Percentiles rank a stretch among this genome's conserved stretches.
These are phyloP conservation scores for Tremella fuciformis DNA, from an alignment of 768 basidiomycete genomes.

Conservation along the genomic window DNA sequence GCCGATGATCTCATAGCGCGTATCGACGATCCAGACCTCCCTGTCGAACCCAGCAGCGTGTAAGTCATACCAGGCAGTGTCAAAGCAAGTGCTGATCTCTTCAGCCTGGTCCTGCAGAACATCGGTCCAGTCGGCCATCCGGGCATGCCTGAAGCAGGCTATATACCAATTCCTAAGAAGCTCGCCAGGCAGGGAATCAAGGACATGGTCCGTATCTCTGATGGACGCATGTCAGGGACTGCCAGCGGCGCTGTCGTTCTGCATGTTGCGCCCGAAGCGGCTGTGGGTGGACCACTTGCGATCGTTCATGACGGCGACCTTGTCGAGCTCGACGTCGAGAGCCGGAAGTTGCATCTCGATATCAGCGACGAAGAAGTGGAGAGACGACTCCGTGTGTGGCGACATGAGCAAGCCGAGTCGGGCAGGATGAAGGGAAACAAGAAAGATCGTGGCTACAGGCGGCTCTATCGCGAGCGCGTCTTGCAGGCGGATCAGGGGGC, in stretches of 20 bases:
- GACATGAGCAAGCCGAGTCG: neutral
- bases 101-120: conserved; percentile 32
- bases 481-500: conserved; percentile 34
- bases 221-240: conserved; percentile 44
- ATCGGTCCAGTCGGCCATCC: conserved; percentile 40
- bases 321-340: conserved; percentile 21
- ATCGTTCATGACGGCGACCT: conserved; percentile 34
- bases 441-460: conserved; percentile 26
- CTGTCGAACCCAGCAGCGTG: conserved; percentile 25
- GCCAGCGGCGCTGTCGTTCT: conserved; percentile 44
- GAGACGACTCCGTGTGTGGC: conserved; percentile 6
- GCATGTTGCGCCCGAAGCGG: conserved; percentile 42
- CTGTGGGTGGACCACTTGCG: conserved; percentile 34
- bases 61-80: too few relatives aligned
- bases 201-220: conserved; percentile 41
- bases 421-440: neutral
- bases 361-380: conserved; percentile 17
- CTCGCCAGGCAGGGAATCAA: conserved; percentile 36
- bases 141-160: conserved; percentile 47
- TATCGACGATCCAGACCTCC: conserved; percentile 30
- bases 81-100: conserved; percentile 8
- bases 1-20: conserved; percentile 27
- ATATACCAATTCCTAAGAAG: conserved; percentile 43
- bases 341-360: conserved; percentile 8
- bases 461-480: conserved; percentile 30